Base-by-base conservation (phyloP, 306 rosid genomes). In the Cicer arietinum region DNA sequence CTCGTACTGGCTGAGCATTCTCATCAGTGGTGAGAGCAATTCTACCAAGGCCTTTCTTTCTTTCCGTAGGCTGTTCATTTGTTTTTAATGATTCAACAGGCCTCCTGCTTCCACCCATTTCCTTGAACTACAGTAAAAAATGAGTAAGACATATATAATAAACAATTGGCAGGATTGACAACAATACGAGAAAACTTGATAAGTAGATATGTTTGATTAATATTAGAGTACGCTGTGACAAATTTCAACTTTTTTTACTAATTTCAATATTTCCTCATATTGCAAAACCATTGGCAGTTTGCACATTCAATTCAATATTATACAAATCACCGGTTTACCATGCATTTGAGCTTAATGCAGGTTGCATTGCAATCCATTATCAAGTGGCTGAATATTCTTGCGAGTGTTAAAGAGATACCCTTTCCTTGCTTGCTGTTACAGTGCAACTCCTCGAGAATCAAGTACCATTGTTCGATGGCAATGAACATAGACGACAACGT, bases 1-100 rank as follows among this genome's bases (percentile, higher is more conserved):
- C 99, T 67, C 99, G 89, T 59, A 95, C 99, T 73, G 82, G 93
- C 65, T 80, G 96, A 70, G 93, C 93, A 85, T 90, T 94, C 84
- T 90, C 99, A 6, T 95, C 99, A 11, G 87, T 90, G 69, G 96
- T 95, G 73, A 95, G 78, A 68, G 99, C 89, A 77, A 87, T 90
- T 84, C 98, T 90, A 67, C 98, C 85, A 69, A 95, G 20, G 45
- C 96, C 99, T 88, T 92, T 95, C 90, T 90, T 95, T 83, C 79
- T 95, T 40, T 95, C 99, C 6, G 58, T 2, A 67, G 86, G 17
- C 75, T 88, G 97, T 66, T 92, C 99, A 62, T 77, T 84, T 45
- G 86, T 57, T 85, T 88, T 90, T 46, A 76, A 61, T 14, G 91
- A 64, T 44, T 95, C 97, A 14, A 84, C 51, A 63, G 93, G 86